phyloP scores from a whole-genome alignment of 2,329 filamentous ascomycete species.

The Aspergillus ochraceoroseus region DNA sequence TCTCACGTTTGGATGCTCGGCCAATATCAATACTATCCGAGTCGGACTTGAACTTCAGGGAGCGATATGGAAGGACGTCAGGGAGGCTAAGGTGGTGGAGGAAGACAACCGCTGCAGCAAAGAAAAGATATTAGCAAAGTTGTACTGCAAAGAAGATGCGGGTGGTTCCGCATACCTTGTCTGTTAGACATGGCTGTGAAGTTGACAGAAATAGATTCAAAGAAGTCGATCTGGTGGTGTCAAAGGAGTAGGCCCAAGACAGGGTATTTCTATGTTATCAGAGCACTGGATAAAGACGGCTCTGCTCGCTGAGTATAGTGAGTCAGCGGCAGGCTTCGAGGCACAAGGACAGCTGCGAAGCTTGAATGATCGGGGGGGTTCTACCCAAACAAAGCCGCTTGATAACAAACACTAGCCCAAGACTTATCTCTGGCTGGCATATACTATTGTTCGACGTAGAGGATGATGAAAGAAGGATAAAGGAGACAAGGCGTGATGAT shows the following conservation, averaged over 20 bases:
- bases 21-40: slow-evolving; percentile 36
- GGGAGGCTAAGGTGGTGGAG: slow-evolving; percentile 28
- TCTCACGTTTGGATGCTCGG: slow-evolving; percentile 40
- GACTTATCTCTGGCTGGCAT: too few species aligned
- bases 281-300: too few species aligned
- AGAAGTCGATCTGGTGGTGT: background rate
- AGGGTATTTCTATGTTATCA: too few species aligned
- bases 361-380: too few species aligned
- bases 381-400: background rate
- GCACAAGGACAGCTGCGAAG: too few species aligned
- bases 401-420: background rate
- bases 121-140: slow-evolving; percentile 10
- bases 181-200: slow-evolving; percentile 22
- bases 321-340: too few species aligned
- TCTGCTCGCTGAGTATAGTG: too few species aligned
- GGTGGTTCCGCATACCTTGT: slow-evolving; percentile 21
- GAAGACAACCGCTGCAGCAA: slow-evolving; percentile 31
- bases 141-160: background rate
- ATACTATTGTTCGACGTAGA: too few species aligned
- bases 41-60: slow-evolving; percentile 29
- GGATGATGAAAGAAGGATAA: slow-evolving; percentile 2
- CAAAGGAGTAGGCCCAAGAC: too few species aligned
- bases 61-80: slow-evolving; percentile 29
- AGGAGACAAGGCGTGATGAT: slow-evolving; percentile 9
- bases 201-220: background rate